Evolutionary conservation across 192 early-diverging fungal genomes (phyloP).

Genomic region (Backusella tarrabulga): DNA sequence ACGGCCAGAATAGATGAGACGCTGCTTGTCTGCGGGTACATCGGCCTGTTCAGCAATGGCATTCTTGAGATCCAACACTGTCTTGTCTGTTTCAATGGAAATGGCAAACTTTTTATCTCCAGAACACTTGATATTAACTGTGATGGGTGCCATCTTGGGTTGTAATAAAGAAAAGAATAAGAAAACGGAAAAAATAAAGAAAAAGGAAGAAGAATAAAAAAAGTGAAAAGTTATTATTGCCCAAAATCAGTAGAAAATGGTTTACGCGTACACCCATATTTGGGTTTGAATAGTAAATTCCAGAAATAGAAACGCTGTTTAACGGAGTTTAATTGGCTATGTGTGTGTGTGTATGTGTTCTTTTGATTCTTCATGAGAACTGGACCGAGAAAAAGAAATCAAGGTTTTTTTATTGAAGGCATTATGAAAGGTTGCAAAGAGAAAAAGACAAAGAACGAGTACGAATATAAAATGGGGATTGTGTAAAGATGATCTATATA

Average conservation of each 20-base stretch:
- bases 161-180: neutral
- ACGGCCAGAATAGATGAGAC: constrained; percentile 91
- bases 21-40: constrained; percentile 67
- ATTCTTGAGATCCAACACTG: constrained; percentile 75
- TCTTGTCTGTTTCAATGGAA: constrained; percentile 54
- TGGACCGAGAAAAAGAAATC: neutral
- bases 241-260: constrained; percentile 1
- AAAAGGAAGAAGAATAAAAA: neutral
- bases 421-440: neutral
- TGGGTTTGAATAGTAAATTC: neutral
- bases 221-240: neutral
- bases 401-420: neutral
- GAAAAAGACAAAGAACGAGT: no score
- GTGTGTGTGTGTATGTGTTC: no score
- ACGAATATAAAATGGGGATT: no score
- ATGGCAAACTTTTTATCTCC: constrained; percentile 74
- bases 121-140: constrained; percentile 71
- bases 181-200: neutral
- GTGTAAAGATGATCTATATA: neutral
- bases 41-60: constrained; percentile 65
- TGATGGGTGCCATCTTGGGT: constrained; percentile 57
- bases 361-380: no score
- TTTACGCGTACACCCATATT: neutral
- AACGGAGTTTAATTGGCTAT: no score
- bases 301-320: neutral